phyloP scores from a whole-genome alignment of 1,284 basidiomycete species.

The Salmacisia buchloeana region DNA sequence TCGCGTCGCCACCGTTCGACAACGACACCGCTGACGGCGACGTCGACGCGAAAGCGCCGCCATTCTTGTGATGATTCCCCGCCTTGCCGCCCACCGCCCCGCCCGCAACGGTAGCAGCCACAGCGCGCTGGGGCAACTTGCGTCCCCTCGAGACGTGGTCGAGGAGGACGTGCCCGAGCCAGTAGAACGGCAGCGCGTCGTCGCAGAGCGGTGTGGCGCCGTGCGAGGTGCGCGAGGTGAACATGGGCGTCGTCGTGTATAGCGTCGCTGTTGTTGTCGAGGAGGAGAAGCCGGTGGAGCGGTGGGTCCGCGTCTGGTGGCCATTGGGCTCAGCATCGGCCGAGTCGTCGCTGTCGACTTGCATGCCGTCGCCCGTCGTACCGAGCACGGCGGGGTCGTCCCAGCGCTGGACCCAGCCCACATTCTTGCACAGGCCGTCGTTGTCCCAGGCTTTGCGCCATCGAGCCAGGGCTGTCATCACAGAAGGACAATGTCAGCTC shows the following conservation, averaged over 20 bases:
- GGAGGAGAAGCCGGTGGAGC: neutral
- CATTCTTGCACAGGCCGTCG: constrained; percentile 24
- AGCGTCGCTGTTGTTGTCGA: too few relatives aligned
- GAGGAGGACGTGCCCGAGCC: constrained; percentile 37
- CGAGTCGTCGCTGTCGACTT: neutral
- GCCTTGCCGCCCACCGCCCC: neutral
- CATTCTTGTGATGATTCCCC: too few relatives aligned
- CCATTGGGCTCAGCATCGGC: neutral
- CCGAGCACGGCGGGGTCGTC: neutral
- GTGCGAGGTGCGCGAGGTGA: constrained; percentile 34
- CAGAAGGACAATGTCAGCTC: neutral
- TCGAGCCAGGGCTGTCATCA: constrained; percentile 21
- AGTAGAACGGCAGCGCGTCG: constrained; percentile 41
- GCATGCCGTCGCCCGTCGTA: neutral
- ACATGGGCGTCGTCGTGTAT: constrained; percentile 22
- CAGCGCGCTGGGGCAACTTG: neutral
- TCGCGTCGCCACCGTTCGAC: neutral
- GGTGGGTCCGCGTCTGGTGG: too few relatives aligned
- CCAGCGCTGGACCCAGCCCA: constrained; percentile 7
- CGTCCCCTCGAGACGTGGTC: constrained; percentile 19
- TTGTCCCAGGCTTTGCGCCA: constrained; percentile 40
- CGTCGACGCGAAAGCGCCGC: too few relatives aligned
- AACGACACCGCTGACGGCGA: too few relatives aligned
- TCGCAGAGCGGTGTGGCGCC: constrained; percentile 38
- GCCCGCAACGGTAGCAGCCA: neutral